Percentiles rank a stretch among this genome's conserved stretches.
phyloP scores from a whole-genome alignment of 116 monocot genomes.

The Iris pallida region DNA sequence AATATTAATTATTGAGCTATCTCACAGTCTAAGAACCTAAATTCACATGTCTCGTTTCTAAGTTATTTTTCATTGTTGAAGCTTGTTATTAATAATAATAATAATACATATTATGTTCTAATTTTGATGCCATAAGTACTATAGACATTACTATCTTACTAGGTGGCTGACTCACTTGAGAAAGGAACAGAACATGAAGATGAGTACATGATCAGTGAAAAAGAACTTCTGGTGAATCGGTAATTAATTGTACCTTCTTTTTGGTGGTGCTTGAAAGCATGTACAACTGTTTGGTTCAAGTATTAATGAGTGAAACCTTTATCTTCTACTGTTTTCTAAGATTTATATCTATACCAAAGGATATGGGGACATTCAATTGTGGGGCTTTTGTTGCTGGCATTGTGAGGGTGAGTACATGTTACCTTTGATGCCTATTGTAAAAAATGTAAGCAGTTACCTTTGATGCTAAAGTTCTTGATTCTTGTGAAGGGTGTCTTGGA shows the following conservation, averaged over 20 bases:
- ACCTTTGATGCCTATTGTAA: background rate
- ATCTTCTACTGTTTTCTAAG: slow-evolving; percentile 27
- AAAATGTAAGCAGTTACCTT: background rate
- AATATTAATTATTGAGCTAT: too few species aligned
- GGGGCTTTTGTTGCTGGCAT: slow-evolving; percentile 98
- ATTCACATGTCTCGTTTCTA: too few species aligned
- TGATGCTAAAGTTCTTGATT: slow-evolving; percentile 1
- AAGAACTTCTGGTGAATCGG: slow-evolving; percentile 93
- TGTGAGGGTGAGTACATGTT: slow-evolving; percentile 53
- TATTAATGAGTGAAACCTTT: background rate
- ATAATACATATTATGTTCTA: too few species aligned
- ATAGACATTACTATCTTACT: too few species aligned
- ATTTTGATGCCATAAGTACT: too few species aligned
- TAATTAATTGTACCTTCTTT: slow-evolving; percentile 17
- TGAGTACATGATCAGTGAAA: slow-evolving; percentile 99
- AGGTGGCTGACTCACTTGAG: slow-evolving; percentile 97
- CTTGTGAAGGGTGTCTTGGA: slow-evolving; percentile 77
- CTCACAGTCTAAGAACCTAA: too few species aligned
- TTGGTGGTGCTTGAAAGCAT: background rate
- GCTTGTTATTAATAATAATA: too few species aligned
- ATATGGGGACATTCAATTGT: slow-evolving; percentile 98
- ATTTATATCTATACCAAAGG: slow-evolving; percentile 94
- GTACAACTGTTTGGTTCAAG: background rate
- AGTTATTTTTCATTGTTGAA: too few species aligned
- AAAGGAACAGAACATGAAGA: slow-evolving; percentile 99